These are phyloP conservation scores for Mentha longifolia DNA, from an alignment of 257 asterid species.

Conservation along the genomic window DNA sequence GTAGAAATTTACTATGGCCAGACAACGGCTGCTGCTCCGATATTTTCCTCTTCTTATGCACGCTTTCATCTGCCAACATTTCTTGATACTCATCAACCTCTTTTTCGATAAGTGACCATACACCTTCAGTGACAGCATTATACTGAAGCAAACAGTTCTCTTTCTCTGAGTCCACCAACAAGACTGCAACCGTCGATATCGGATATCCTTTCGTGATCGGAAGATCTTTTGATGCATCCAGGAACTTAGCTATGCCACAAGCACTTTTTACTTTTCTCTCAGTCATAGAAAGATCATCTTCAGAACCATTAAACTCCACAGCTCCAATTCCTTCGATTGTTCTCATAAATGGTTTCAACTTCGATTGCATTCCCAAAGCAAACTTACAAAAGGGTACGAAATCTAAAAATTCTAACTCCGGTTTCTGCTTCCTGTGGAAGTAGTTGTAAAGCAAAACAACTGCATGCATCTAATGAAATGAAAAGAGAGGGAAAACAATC, in stretches of 20 bases:
- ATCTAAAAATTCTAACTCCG: slow-evolving; percentile 44
- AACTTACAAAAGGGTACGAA: slow-evolving; percentile 53
- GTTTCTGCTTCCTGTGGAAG: slow-evolving; percentile 64
- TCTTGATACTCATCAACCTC: slow-evolving; percentile 22
- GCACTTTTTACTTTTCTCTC: slow-evolving; percentile 67
- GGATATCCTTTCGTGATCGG: slow-evolving; percentile 50
- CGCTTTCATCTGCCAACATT: slow-evolving; percentile 23
- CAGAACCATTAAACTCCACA: slow-evolving; percentile 31
- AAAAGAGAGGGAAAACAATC: slow-evolving; percentile 18
- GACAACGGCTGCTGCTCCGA: slow-evolving; percentile 17
- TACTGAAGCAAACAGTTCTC: slow-evolving; percentile 56
- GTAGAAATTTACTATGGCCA: slow-evolving; percentile 42
- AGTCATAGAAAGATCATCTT: slow-evolving; percentile 51
- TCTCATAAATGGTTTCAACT: slow-evolving; percentile 52
- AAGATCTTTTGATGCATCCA: slow-evolving; percentile 46
- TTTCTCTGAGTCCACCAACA: slow-evolving; percentile 54
- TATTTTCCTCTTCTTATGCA: slow-evolving; percentile 44
- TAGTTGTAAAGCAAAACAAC: slow-evolving; percentile 87
- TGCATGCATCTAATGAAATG: slow-evolving; percentile 64
- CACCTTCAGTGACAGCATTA: slow-evolving; percentile 55
- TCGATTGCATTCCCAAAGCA: slow-evolving; percentile 57
- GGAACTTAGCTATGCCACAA: slow-evolving; percentile 52
- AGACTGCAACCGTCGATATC: slow-evolving; percentile 58
- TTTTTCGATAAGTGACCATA: slow-evolving; percentile 69
- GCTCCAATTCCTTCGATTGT: slow-evolving; percentile 18